Percentiles rank a stretch among this genome's conserved stretches.
phyloP scores from a whole-genome alignment of 78 protist species.

The Cavenderia fasciculata region DNA sequence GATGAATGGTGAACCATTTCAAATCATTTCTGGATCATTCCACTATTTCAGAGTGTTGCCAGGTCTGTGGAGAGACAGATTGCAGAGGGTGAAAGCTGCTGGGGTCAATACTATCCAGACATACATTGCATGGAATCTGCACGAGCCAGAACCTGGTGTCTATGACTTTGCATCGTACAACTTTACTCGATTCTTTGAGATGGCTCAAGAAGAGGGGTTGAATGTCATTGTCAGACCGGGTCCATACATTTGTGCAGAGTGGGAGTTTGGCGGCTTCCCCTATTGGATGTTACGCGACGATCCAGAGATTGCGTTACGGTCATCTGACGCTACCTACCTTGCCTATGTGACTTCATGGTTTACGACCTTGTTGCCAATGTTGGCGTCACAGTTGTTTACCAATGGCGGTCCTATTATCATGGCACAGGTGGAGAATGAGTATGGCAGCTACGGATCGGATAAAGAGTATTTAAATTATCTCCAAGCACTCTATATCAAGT shows the following conservation, averaged over 20 bases:
- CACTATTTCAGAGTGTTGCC: slow-evolving; percentile 49
- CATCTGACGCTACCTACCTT: slow-evolving; percentile 18
- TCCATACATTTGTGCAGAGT: slow-evolving; percentile 87
- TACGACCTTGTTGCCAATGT: slow-evolving; percentile 18
- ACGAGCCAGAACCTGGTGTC: slow-evolving; percentile 14
- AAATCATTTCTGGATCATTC: slow-evolving; percentile 69
- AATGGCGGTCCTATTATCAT: slow-evolving; percentile 84
- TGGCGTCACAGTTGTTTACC: slow-evolving; percentile 3
- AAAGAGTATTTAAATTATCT: slow-evolving; percentile 14
- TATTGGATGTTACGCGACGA: slow-evolving; percentile 47
- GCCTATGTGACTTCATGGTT: neutral
- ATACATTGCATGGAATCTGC: slow-evolving; percentile 81
- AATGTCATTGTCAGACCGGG: slow-evolving; percentile 73
- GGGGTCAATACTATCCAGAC: slow-evolving; percentile 79
- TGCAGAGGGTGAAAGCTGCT: slow-evolving; percentile 23
- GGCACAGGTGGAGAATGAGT: slow-evolving; percentile 86
- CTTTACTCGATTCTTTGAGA: neutral
- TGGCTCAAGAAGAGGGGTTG: neutral
- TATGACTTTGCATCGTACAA: neutral
- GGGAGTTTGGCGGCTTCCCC: slow-evolving; percentile 84
- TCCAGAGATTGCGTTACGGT: slow-evolving; percentile 31
- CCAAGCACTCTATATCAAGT: neutral
- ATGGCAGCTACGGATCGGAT: slow-evolving; percentile 82
- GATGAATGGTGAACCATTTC: slow-evolving; percentile 15
- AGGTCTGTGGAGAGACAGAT: slow-evolving; percentile 17